Base-by-base conservation (phyloP, 2,329 filamentous ascomycete species). In the Microdochium paspali region DNA sequence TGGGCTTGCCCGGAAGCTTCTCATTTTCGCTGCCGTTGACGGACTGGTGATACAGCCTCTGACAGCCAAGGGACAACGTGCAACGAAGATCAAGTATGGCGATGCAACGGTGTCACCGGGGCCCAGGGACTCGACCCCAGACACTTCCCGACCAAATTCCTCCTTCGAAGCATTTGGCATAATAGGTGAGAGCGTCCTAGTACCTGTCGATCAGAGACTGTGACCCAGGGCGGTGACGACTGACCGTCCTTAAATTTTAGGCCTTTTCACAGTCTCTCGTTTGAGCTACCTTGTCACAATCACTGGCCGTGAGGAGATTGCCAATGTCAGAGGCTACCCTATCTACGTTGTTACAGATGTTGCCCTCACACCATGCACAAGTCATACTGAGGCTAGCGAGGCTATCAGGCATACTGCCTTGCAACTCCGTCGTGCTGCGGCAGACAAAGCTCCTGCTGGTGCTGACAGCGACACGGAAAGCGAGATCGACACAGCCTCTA, bases 281-380 rank as follows among this genome's bases (percentile, higher is more conserved):
- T 78, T 84, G 24, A 87, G 82, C 53, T 97, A 91, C 65, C 77
- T 98, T 6, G 79, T 98, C 49, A 85, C 88, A 10, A 94, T 98
- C 58, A 90, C 85, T 21, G 80, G 82, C 49, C 86, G 91, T 44
- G 80, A 94, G 58, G 87, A 95, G 63, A 90, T 97, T 45, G 93
- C 93, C 3, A 84, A 90, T 53, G 82, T 97, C 45, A 82, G 84
- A 53, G 89, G 88, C 5, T 83, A 79, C 47, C 84, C 90, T 0
- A 73, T 97, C 47, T 98, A 94, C 64, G 83, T 89, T 32, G 80
- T 96, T 50, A 93, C 86, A 40, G 88, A 94, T 56, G 87, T 97
- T 26, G 85, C 89, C 6, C 71, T 97, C n/a, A 95, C 95, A 5
- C 93, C 93, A 1, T 82, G 93, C 46, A 79, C 83, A 2, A 91